Base-by-base conservation (phyloP, 1,139 yeast genomes). In the Pichia sp. region DNA sequence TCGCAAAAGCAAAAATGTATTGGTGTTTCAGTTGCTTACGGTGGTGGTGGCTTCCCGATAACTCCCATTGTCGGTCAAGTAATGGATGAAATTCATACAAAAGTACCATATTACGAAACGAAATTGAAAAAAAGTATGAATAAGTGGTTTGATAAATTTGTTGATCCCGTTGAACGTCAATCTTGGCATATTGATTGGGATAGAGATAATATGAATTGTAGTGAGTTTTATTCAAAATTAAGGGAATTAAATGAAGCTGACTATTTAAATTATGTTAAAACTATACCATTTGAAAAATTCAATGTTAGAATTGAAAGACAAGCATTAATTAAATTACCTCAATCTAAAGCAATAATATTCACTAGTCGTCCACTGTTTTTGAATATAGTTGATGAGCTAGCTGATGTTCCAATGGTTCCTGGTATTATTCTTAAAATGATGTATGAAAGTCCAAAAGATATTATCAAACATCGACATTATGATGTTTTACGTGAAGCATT, bases 391-490 rank as follows among this genome's bases (percentile, higher is more conserved):
- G 74, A 70, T 18, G 87, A 82, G 54, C 76, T 80, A 80, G 78
- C 77, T 58, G 82, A 82, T 58, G 88, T 81, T 58, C 87, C 88
- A 9, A 64, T 76, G 68, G 73, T 80, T 26, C 88, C 89, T 4
- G 73, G 82, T 0, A 68, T 82, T 42, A 55, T 82, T 39, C 70
- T 72, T 52, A 79, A 79, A 57, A 77, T 79, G 46, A 61, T 82
- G 42, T 74, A 68, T 52, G 86, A 81, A 56, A 83, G 77, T 0
- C 87, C 87, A 1, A 76, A 74, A 49, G 74, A 72, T 45, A 81
- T 82, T 48, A 64, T 80, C 56, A 73, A 77, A 59, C 80, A 80
- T 65, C 82, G 80, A 59, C 74, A 73, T 53, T 81, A 77, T 56
- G 76, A 69, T 40, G 56, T 67, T 24, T 66, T 79, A 51, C 68